Evolutionary conservation across 805 yeast species (phyloP), one percentile per base, ranked within the genome.

Genomic region (Torulaspora delbrueckii): DNA sequence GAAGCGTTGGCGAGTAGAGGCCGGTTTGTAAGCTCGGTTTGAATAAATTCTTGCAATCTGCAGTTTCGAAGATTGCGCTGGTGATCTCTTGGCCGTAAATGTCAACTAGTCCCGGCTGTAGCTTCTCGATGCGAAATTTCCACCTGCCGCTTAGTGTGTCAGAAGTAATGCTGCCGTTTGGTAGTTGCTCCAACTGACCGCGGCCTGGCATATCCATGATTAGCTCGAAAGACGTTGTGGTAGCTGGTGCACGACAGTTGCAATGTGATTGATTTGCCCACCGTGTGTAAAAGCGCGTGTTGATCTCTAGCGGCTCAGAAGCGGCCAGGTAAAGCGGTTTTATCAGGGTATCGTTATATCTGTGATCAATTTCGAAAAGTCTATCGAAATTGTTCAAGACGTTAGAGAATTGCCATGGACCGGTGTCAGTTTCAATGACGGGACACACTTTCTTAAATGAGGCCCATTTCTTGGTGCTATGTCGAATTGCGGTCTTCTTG

Each of bases 281-380:
- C 1, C 34, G 50, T 46, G 47, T 47, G 60, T 62, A 74, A 55
- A 65, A 73, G 0, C 37, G 38, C 7, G 47, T 44, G 4, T 60
- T 60, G 2, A 71, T 47, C 50, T 69, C 72, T 8, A 67, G 50
- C 3, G 64, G 59, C 12, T 43, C 34, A 28, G 13, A 24, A 4
- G 51, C 42, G 3, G 43, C 16, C 43, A 62, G 50, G 54, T 75
- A 65, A 0, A 46, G 23, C 2, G 85, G 84, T 43, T 69, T 63
- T 1, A 68, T 53, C 18, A 81, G 58, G 1, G 77, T 68, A 4
- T 65, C 54, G 13, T 53, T 53, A 58, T 68, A 76, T 12, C 61
- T 54, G 35, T 68, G 47, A 49, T 79, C 82, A 3, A 74, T 57
- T 34, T 67, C 64, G 53, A 78, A 81, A 2, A 78, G 57, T n/a